Conservation (phyloP, 495 filamentous ascomycete species). For the Trichoderma gamsii region DNA sequence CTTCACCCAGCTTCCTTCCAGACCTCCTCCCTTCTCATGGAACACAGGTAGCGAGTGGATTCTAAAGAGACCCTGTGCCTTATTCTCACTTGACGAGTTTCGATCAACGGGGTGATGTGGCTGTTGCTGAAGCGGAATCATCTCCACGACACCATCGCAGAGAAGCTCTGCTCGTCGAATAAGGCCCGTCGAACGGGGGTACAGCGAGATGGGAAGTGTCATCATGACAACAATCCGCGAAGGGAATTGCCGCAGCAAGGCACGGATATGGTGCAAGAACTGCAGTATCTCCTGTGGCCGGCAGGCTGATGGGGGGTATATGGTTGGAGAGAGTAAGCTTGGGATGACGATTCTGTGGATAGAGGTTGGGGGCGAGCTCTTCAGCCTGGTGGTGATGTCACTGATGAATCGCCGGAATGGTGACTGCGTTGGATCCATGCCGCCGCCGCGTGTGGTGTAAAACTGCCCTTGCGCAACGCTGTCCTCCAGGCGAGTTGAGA, state of each 20-base stretch:
- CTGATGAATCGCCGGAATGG: constrained; percentile 61
- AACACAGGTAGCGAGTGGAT: constrained; percentile 76
- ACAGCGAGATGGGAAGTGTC: constrained; percentile 73
- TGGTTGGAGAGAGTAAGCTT: constrained; percentile 70
- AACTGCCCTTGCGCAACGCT: constrained; percentile 1
- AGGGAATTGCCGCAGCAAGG: constrained; percentile 62
- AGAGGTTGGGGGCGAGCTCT: constrained; percentile 47
- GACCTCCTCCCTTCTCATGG: constrained; percentile 81
- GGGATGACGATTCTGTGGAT: constrained; percentile 84
- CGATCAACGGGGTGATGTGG: constrained; percentile 38
- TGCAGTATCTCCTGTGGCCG: constrained; percentile 67
- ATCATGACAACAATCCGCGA: constrained; percentile 65
- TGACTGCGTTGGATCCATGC: constrained; percentile 30
- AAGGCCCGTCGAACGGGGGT: constrained; percentile 70
- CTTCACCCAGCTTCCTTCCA: constrained; percentile 57
- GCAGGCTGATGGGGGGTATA: constrained; percentile 64
- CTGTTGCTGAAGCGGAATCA: constrained; percentile 67
- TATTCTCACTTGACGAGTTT: constrained; percentile 50
- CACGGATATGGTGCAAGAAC: constrained; percentile 75
- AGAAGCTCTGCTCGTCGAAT: constrained; percentile 85
- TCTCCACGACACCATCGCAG: constrained; percentile 78
- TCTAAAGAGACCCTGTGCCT: constrained; percentile 78
- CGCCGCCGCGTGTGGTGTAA: constrained; percentile 4
- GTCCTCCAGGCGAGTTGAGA: constrained; percentile 3
- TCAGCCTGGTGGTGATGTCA: constrained; percentile 52